Evolutionary conservation across 1,139 yeast species (phyloP).

Genomic region (Saccharomycopsis crataegensis): DNA sequence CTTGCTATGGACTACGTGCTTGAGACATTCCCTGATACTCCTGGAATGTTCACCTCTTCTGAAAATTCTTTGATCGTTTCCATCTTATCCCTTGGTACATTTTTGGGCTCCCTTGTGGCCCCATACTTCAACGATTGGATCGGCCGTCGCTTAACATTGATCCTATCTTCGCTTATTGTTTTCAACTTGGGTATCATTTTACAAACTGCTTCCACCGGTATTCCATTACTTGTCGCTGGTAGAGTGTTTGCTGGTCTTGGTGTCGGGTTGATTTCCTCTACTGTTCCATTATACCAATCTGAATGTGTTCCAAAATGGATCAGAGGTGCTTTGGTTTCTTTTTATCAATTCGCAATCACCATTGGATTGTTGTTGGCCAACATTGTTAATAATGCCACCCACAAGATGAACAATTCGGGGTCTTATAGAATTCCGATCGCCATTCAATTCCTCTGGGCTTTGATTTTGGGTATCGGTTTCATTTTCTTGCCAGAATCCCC

Average conservation of each 20-base stretch:
- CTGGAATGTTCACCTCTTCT: slow-evolving; percentile 41
- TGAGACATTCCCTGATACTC: slow-evolving; percentile 33
- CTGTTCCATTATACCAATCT: slow-evolving; percentile 68
- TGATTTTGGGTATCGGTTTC: slow-evolving; percentile 55
- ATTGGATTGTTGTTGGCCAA: slow-evolving; percentile 72
- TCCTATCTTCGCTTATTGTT: slow-evolving; percentile 40
- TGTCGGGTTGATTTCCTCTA: slow-evolving; percentile 47
- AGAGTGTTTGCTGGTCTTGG: slow-evolving; percentile 64
- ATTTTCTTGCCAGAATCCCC: slow-evolving; percentile 68
- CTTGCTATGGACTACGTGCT: slow-evolving; percentile 57
- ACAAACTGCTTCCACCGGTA: slow-evolving; percentile 45
- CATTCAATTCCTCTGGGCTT: slow-evolving; percentile 62
- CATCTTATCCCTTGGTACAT: slow-evolving; percentile 65
- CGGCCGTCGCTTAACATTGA: slow-evolving; percentile 52
- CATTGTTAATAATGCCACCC: slow-evolving; percentile 73
- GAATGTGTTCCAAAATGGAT: slow-evolving; percentile 76
- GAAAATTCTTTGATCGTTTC: slow-evolving; percentile 58
- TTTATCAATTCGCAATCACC: slow-evolving; percentile 81
- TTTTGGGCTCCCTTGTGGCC: slow-evolving; percentile 60
- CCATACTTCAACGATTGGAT: slow-evolving; percentile 48
- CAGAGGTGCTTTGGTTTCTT: slow-evolving; percentile 71
- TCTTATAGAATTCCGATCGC: slow-evolving; percentile 70
- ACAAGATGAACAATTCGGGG: slow-evolving; percentile 43
- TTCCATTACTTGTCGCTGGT: slow-evolving; percentile 48
- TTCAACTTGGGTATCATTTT: slow-evolving; percentile 56